Base-by-base conservation (phyloP, 176 grass and related monocot genomes). In the Lolium rigidum region DNA sequence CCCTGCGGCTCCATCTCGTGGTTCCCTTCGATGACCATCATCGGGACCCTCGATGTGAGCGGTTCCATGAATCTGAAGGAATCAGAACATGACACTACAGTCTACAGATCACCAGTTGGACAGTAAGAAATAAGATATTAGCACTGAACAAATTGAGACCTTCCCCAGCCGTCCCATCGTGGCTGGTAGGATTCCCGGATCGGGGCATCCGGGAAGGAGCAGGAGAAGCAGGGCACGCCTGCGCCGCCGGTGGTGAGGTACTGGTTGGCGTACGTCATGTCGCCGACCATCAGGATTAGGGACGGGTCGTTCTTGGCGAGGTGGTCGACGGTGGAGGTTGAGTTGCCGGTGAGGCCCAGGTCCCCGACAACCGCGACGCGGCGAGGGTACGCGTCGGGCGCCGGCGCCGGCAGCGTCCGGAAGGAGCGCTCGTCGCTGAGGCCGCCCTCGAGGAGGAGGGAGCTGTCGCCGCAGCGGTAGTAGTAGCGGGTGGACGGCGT, bases 1-100 rank as follows among this genome's bases (percentile, higher is more conserved):
- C 89, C 89, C 84, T 98, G 96, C 15, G 91, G 96, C 47, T 98
- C 96, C 5, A 95, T 95, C 81, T 98, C 96, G 17, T 98, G 96
- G 86, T 98, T 98, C 55, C 96, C 93, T 88, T 95, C 96, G 4
- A 92, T 94, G 17, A 95, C 90, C 96, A 98, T 98, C 91, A 92
- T 89, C 1, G 93, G 90, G 16, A 95, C 72, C 78, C 71, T 98
- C 7, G 91, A 98, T 24, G 68, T 87, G 8, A 95, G 75, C 0
- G 91, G 90, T 58, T 98, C 93, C 93, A 95, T 95, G 86, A 98
- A 98, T 76, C 95, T 94, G 61, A 28, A 28, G 26, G 26, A 28
- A 28, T 28, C 26, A 28, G 26, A 28, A 28, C 26, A 28, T 28
- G 26, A 28, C 26, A 28, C 26, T 28, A 28, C 26, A 28, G 26